phyloP scores from a whole-genome alignment of 495 filamentous ascomycete species.

The Annulohypoxylon maeteangense region DNA sequence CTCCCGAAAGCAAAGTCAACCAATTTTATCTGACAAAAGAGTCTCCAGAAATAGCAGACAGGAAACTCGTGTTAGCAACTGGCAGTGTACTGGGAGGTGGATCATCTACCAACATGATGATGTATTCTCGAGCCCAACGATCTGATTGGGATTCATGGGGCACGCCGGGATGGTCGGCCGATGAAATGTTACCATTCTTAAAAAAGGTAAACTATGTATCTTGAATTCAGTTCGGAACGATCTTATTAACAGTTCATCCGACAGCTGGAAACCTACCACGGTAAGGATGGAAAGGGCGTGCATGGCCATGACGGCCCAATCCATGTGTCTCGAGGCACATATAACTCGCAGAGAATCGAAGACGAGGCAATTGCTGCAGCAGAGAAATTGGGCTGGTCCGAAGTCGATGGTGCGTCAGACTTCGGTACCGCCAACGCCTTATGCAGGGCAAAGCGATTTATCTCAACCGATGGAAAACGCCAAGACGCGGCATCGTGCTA shows the following conservation, averaged over 20 bases:
- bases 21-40: no score
- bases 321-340: conserved; percentile 55
- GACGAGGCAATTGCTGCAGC: conserved; percentile 56
- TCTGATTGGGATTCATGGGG: conserved; percentile 10
- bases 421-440: conserved; percentile 36
- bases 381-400: conserved; percentile 32
- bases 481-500: conserved; percentile 56
- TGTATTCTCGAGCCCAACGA: conserved; percentile 7
- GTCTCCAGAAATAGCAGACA: no score
- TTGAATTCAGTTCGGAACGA: no score
- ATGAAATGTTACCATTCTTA: conserved; percentile 60
- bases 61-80: no score
- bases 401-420: conserved; percentile 35
- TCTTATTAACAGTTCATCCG: no score
- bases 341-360: conserved; percentile 27
- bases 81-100: conserved; percentile 11
- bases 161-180: conserved; percentile 58
- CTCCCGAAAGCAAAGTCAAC: not conserved
- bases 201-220: no score
- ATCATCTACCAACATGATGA: conserved; percentile 11
- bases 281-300: conserved; percentile 11
- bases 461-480: conserved; percentile 41
- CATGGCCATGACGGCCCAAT: conserved; percentile 64
- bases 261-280: conserved; percentile 62
- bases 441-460: conserved; percentile 33